A percentile compares a stretch with the other conserved stretches of the same genome.
These are phyloP conservation scores for Dujonia santamariae DNA, from an alignment of 1,139 yeast genomes.

Conservation along the genomic window DNA sequence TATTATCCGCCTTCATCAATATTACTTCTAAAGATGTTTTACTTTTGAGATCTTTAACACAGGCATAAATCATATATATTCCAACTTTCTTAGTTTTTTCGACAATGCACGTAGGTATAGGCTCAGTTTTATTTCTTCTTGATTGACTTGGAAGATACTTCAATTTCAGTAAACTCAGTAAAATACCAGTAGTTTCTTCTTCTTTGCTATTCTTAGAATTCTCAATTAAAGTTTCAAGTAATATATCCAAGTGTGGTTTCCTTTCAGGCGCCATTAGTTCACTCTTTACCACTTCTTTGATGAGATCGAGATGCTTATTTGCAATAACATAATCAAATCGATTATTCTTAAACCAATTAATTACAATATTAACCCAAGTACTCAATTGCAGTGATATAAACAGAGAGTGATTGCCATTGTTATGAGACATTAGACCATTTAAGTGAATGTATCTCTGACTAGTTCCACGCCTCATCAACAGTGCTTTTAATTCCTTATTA, in stretches of 20 bases:
- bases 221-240: conserved; percentile 4
- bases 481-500: too few species aligned
- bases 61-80: conserved; percentile 17
- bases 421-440: too few species aligned
- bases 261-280: conserved; percentile 2
- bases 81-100: conserved; percentile 15
- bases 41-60: conserved; percentile 9
- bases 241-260: conserved; percentile 2
- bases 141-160: conserved; percentile 7
- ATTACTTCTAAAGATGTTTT: conserved; percentile 10
- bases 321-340: conserved; percentile 18
- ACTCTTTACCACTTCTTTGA: background rate
- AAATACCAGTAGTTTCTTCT: background rate
- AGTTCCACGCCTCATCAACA: too few species aligned
- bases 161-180: background rate
- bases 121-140: conserved; percentile 2
- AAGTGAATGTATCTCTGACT: too few species aligned
- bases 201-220: conserved; percentile 1
- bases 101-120: conserved; percentile 18
- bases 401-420: too few species aligned
- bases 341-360: conserved; percentile 21
- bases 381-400: too few species aligned
- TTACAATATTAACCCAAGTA: too few species aligned
- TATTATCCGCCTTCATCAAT: conserved; percentile 17
- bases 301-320: conserved; percentile 8